A percentile compares a stretch with the other conserved stretches of the same genome.
phyloP scores from a whole-genome alignment of 2,329 filamentous ascomycete species.

The Colletotrichum sp. region DNA sequence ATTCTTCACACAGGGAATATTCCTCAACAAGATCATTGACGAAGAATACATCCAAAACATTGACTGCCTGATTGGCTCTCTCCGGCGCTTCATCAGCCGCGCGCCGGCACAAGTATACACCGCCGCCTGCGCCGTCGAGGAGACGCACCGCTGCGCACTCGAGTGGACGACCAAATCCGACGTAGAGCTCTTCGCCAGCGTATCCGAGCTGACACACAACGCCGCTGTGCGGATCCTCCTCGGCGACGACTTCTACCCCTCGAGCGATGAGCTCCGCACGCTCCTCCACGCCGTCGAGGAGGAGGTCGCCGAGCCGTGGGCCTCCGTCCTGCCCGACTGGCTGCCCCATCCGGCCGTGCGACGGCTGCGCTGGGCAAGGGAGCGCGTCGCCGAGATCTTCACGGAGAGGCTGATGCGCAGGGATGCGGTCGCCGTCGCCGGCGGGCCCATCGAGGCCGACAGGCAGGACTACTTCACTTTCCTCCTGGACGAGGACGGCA shows the following conservation, averaged over 20 bases:
- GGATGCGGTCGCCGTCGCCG: neutral
- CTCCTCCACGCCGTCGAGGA: slow-evolving; percentile 19
- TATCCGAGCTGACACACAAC: slow-evolving; percentile 19
- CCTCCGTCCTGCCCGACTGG: slow-evolving; percentile 20
- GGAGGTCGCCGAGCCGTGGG: neutral
- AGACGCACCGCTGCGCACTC: slow-evolving; percentile 20
- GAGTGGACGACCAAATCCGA: slow-evolving; percentile 5
- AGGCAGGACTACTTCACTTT: slow-evolving; percentile 24
- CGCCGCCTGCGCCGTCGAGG: slow-evolving; percentile 13
- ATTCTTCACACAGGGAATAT: slow-evolving; percentile 2
- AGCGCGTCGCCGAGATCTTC: slow-evolving; percentile 24
- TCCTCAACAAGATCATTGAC: slow-evolving; percentile 23
- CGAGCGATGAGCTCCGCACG: slow-evolving; percentile 16
- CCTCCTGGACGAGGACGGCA: slow-evolving; percentile 18
- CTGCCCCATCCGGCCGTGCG: slow-evolving; percentile 18
- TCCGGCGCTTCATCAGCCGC: slow-evolving; percentile 17
- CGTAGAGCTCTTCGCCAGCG: slow-evolving; percentile 15
- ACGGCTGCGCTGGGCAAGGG: slow-evolving; percentile 6
- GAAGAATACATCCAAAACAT: slow-evolving; percentile 18
- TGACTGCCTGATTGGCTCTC: neutral
- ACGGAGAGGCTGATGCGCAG: slow-evolving; percentile 18
- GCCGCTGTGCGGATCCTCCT: slow-evolving; percentile 18
- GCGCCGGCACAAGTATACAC: slow-evolving; percentile 5
- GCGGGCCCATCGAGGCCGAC: neutral
- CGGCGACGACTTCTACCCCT: slow-evolving; percentile 24